phyloP scores from a whole-genome alignment of 306 rosid species.

The Prunus kanzakura region DNA sequence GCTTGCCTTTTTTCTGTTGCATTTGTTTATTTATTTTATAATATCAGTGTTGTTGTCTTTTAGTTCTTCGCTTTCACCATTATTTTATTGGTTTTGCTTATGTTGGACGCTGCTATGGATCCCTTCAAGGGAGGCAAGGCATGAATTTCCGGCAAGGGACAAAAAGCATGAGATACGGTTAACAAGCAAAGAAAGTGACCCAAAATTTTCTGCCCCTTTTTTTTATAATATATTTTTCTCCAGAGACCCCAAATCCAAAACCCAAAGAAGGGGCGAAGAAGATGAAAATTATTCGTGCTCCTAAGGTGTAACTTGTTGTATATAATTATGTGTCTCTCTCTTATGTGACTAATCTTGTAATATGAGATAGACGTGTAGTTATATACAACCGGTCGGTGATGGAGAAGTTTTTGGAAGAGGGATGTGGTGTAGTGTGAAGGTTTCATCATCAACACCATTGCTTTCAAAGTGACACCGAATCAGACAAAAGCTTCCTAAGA shows the following conservation, averaged over 20 bases:
- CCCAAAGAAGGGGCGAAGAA: constrained; percentile 32
- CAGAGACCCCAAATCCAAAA: constrained; percentile 9
- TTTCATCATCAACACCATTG: constrained; percentile 65
- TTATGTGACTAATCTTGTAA: background rate
- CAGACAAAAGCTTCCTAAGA: constrained; percentile 79
- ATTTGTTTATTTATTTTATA: constrained; percentile 13
- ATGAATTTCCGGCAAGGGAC: constrained; percentile 84
- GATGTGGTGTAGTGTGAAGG: constrained; percentile 32
- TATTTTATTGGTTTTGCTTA: constrained; percentile 45
- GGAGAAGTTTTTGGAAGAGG: background rate
- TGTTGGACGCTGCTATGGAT: constrained; percentile 51
- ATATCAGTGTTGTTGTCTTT: constrained; percentile 27
- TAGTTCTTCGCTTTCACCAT: constrained; percentile 22
- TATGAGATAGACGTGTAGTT: too few relatives aligned
- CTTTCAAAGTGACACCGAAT: constrained; percentile 74
- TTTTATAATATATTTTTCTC: constrained; percentile 9
- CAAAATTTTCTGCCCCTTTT: constrained; percentile 15
- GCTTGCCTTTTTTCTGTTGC: background rate
- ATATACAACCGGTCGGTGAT: too few relatives aligned
- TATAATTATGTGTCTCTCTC: background rate
- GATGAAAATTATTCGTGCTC: constrained; percentile 14
- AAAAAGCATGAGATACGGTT: constrained; percentile 76
- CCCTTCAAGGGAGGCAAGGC: constrained; percentile 75
- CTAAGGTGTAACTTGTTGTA: background rate
- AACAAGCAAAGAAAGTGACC: constrained; percentile 53